Base-by-base conservation (phyloP, 805 yeast species). In the Cyberlindnera xishuangbannaensis region DNA sequence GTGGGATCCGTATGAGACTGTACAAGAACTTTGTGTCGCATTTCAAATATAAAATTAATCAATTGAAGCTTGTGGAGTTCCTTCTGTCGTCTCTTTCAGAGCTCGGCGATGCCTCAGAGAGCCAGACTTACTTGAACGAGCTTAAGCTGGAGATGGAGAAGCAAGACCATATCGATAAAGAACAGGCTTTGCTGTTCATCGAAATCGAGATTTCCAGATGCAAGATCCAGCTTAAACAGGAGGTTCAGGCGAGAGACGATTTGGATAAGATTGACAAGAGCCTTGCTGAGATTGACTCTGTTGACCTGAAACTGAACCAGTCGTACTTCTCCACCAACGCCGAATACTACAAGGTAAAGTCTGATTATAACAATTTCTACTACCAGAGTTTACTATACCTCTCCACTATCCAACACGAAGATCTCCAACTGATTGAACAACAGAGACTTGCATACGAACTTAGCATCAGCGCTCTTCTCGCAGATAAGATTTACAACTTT, bases 401-500 rank as follows among this genome's bases (percentile, higher is more conserved):
- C 43, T 88, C 95, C 5, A 81, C 95, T 31, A 65, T 85, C 33
- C 70, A 71, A 32, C 45, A 70, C 15, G 63, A 58, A 18, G 59
- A 57, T 26, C 56, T 76, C 36, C 45, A 65, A 9, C 25, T 39
- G 10, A 45, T 53, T 22, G 69, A 64, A 30, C 66, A 62, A 46
- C 70, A 68, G 46, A 64, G 63, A 36, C 58, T 78, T 32, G 83
- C 85, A 2, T 76, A 78, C 50, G 95, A 90, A 45, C 72, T 90
- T 46, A 72, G 90, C 39, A 68, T 86, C 28, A 78, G 95, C 20
- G 97, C 97, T 0, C 64, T 92, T 39, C 68, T 90, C 48, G 97
- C 97, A 30, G 95, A 87, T 53, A 78, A 75, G 51, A 84, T 90
- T 48, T 92, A 86, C 67, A 92, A 90, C 63, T 92, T 92, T 59